Evolutionary conservation across 208 protist species (phyloP).

Genomic region (Leishmania gerbilli): DNA sequence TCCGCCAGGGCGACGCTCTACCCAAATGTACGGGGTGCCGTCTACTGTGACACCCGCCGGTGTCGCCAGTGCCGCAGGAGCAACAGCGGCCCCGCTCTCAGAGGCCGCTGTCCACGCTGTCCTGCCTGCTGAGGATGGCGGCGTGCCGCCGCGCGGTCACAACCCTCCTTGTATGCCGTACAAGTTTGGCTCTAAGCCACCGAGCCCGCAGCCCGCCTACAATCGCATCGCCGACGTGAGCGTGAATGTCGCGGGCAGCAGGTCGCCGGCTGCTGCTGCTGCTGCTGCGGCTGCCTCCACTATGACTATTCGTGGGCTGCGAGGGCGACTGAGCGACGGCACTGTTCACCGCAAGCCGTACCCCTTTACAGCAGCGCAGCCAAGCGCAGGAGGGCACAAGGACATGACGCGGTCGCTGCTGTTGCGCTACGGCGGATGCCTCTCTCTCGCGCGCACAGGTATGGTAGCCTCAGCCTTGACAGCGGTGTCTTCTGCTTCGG

Average conservation of each 20-base stretch:
- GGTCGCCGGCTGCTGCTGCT: not conserved
- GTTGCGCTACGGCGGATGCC: not conserved
- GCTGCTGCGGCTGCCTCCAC: not conserved
- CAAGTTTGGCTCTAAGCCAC: not conserved
- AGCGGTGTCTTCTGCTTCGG: not conserved
- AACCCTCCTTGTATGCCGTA: not conserved
- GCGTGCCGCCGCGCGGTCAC: not conserved
- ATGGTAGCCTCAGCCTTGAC: not conserved
- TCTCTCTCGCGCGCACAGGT: not conserved
- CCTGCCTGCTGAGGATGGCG: not conserved
- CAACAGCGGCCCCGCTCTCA: not conserved
- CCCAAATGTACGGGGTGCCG: constrained; percentile 5
- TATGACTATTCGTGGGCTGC: constrained; percentile 20
- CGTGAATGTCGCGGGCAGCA: not conserved
- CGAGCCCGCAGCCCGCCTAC: not conserved
- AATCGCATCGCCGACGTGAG: not conserved
- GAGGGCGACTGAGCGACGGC: constrained; percentile 42
- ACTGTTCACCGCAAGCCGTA: constrained; percentile 32
- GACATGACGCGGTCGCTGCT: not conserved
- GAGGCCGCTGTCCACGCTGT: not conserved
- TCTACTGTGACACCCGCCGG: not conserved
- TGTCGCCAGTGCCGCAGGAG: not conserved
- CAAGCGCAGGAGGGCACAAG: not conserved
- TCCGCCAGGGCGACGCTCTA: constrained; percentile 14
- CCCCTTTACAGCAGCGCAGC: not conserved